Evolutionary conservation across 768 basidiomycete species (phyloP), one percentile per base, ranked within the genome.

Genomic region (Epithele typhae): DNA sequence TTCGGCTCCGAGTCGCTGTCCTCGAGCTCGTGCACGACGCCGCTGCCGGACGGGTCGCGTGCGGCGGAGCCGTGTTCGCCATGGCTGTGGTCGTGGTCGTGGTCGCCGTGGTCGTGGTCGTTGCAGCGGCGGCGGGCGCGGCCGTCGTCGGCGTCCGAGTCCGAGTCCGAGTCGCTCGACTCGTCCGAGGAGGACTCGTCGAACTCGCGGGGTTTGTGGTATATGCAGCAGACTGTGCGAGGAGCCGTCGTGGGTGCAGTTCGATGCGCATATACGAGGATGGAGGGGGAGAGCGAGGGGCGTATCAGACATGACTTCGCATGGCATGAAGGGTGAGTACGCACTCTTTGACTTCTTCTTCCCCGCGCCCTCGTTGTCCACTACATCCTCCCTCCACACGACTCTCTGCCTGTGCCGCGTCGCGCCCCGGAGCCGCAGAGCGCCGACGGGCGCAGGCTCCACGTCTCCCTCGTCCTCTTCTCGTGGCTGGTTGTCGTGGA

Each of bases 191-290:
- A 88, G 0, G 90, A 92, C 59, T 92, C 90, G 66, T 91, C 90
- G 51, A 90, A 92, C 40, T 60, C 68, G 46, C 77, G 75, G 1
- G 86, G 84, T 60, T 85, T 87, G 62, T 92, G 90, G 60, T 93
- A 95, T 59, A 97, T 95, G 64, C 93, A 97, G 63, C 93, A 97
- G 40, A 96, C 93, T 97, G 53, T n/a, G 21, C n/a, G n/a, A n/a
- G n/a, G n/a, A n/a, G n/a, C n/a, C n/a, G n/a, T n/a, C n/a, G n/a
- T n/a, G n/a, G n/a, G n/a, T n/a, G n/a, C n/a, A n/a, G n/a, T n/a
- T n/a, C n/a, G n/a, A n/a, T n/a, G 5, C 15, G 7, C 35, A 36
- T n/a, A 36, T 36, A 17, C 18, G 18, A 12, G 24, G 18, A 25
- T 8, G 19, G 21, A 18, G n/a, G 23, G 37, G 33, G 34, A 38